Percentiles rank a stretch among this genome's conserved stretches.
Evolutionary conservation across 1,284 basidiomycete species (phyloP).

Genomic region (Agaricales sp.): DNA sequence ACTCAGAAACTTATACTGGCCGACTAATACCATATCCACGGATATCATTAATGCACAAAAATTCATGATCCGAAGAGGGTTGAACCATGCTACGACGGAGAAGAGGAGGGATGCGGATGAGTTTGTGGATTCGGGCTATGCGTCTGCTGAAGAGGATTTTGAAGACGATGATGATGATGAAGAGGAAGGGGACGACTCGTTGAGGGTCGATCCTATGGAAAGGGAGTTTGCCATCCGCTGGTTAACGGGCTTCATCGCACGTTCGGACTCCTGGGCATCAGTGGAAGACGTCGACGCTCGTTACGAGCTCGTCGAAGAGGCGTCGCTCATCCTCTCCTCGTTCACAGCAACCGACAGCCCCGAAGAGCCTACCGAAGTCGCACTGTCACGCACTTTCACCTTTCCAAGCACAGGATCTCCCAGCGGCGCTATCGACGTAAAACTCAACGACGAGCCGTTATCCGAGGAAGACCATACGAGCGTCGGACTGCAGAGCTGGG

Average conservation of each 20-base stretch:
- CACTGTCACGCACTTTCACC: constrained; percentile 44
- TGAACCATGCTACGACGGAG: constrained; percentile 24
- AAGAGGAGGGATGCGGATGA: neutral
- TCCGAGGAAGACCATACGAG: constrained; percentile 63
- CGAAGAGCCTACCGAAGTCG: constrained; percentile 28
- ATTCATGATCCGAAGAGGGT: constrained; percentile 14
- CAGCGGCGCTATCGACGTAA: constrained; percentile 28
- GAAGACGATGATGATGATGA: constrained; percentile 16
- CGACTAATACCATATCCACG: constrained; percentile 12
- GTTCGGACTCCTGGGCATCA: constrained; percentile 42
- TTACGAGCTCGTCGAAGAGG: constrained; percentile 34
- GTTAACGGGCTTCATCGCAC: constrained; percentile 52
- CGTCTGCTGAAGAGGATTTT: constrained; percentile 36
- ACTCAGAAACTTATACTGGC: constrained; percentile 31
- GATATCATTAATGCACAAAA: constrained; percentile 14
- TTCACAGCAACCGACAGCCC: constrained; percentile 35
- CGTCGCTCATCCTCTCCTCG: constrained; percentile 45
- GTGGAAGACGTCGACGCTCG: constrained; percentile 22
- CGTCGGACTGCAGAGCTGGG: constrained; percentile 87
- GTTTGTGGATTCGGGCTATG: constrained; percentile 42
- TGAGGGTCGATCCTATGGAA: constrained; percentile 31
- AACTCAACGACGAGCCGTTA: constrained; percentile 73
- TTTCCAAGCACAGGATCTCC: constrained; percentile 5
- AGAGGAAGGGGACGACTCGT: constrained; percentile 13
- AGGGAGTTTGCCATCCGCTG: constrained; percentile 37